Percentiles rank a stretch among this genome's conserved stretches.
phyloP scores from a whole-genome alignment of 129 eudicot genomes.

The Saussurea involucrata region DNA sequence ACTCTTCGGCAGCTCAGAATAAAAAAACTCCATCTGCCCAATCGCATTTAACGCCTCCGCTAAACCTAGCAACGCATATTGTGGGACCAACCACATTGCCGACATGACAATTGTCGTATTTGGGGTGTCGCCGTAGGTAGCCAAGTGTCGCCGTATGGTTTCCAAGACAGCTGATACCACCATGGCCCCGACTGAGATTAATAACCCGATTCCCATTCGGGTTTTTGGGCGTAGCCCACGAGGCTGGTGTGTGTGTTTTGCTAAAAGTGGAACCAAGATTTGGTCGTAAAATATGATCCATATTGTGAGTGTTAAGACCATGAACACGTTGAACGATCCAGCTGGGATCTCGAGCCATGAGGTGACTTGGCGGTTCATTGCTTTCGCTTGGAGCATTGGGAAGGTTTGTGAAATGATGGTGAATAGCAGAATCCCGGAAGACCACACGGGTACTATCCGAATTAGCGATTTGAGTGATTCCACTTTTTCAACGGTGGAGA shows the following conservation, averaged over 20 bases:
- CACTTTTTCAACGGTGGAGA: slow-evolving; percentile 54
- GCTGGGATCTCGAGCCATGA: slow-evolving; percentile 45
- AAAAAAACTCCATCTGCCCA: slow-evolving; percentile 46
- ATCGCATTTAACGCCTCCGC: slow-evolving; percentile 40
- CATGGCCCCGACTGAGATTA: slow-evolving; percentile 27
- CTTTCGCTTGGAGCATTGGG: slow-evolving; percentile 45
- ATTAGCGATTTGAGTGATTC: slow-evolving; percentile 53
- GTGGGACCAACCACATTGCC: slow-evolving; percentile 56
- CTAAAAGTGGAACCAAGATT: slow-evolving; percentile 26
- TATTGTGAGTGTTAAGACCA: slow-evolving; percentile 26
- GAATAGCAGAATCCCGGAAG: slow-evolving; percentile 40
- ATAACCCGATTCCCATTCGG: slow-evolving; percentile 50
- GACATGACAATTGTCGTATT: slow-evolving; percentile 26
- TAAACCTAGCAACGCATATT: slow-evolving; percentile 29
- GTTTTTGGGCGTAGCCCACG: slow-evolving; percentile 25
- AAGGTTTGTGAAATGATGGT: slow-evolving; percentile 16
- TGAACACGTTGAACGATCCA: slow-evolving; percentile 32
- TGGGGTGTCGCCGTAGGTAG: slow-evolving; percentile 11
- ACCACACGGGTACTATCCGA: slow-evolving; percentile 54
- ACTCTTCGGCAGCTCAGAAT: slow-evolving; percentile 35
- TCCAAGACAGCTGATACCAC: slow-evolving; percentile 33
- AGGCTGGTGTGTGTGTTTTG: slow-evolving; percentile 31
- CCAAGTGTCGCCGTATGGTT: slow-evolving; percentile 27
- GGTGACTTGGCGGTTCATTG: slow-evolving; percentile 37
- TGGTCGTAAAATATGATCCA: slow-evolving; percentile 52